Evolutionary conservation across 257 asterid genomes (phyloP).

Genomic region (Voacanga thouarsii): DNA sequence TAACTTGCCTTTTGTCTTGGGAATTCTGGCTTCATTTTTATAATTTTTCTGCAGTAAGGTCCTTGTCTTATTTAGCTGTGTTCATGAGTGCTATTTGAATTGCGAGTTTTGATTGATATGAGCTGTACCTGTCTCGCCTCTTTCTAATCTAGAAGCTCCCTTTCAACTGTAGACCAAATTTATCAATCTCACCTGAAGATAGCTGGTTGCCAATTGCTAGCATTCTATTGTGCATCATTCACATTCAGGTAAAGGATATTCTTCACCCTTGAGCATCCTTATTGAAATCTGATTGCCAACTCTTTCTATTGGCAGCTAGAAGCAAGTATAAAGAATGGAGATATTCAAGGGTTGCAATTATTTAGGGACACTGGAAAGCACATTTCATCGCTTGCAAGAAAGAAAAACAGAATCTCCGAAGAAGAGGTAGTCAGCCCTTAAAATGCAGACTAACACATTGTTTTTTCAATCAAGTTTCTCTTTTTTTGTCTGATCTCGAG

Average conservation of each 20-base stretch:
- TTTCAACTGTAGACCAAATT: conserved; percentile 49
- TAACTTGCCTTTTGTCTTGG: not conserved
- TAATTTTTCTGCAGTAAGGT: not conserved
- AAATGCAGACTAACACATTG: conserved; percentile 11
- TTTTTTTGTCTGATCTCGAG: conserved; percentile 20
- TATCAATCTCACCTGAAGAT: conserved; percentile 89
- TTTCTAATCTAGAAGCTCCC: conserved; percentile 10
- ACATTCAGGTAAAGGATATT: conserved; percentile 63
- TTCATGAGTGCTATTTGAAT: not conserved
- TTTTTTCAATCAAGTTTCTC: conserved; percentile 4
- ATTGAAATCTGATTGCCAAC: conserved; percentile 22
- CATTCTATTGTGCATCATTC: conserved; percentile 80
- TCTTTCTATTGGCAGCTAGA: conserved; percentile 61
- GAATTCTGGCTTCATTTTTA: not conserved
- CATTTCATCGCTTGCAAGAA: conserved; percentile 32
- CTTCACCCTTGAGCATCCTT: conserved; percentile 7
- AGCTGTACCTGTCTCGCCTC: not conserved
- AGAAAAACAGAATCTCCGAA: conserved; percentile 27
- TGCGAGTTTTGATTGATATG: not conserved
- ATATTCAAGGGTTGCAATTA: conserved; percentile 57
- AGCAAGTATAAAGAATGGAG: conserved; percentile 66
- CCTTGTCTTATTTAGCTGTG: not conserved
- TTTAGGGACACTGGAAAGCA: conserved; percentile 41
- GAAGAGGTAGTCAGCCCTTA: conserved; percentile 40
- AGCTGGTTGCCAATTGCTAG: conserved; percentile 97